Evolutionary conservation across 805 yeast genomes (phyloP).

Genomic region (Ogataea trehalophila): DNA sequence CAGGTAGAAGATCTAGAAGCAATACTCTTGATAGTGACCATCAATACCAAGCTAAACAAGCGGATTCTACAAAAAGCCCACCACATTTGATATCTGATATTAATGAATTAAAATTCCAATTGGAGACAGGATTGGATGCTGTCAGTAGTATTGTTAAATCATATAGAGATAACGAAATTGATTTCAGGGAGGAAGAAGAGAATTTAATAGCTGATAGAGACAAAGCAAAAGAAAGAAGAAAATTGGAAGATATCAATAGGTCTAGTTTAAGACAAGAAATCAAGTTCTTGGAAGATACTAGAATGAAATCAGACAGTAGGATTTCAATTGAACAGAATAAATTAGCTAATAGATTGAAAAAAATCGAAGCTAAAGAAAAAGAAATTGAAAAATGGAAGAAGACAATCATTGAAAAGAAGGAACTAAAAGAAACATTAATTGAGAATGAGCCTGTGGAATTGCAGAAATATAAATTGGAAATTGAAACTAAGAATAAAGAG

Average conservation of each 20-base stretch:
- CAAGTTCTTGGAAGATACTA: conserved; percentile 37
- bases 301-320: conserved; percentile 32
- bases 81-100: conserved; percentile 35
- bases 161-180: conserved; percentile 28
- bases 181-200: conserved; percentile 35
- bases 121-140: conserved; percentile 40
- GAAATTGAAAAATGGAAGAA: conserved; percentile 33
- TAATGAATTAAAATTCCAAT: conserved; percentile 37
- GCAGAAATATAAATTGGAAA: conserved; percentile 15
- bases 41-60: not conserved
- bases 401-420: conserved; percentile 22
- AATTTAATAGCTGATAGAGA: conserved; percentile 31
- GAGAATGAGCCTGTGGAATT: conserved; percentile 16
- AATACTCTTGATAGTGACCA: conserved; percentile 28
- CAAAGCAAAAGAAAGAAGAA: conserved; percentile 35
- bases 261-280: conserved; percentile 36
- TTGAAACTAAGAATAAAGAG: conserved; percentile 25
- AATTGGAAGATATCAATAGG: conserved; percentile 37
- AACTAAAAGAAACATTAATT: conserved; percentile 9
- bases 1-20: conserved; percentile 29
- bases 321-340: conserved; percentile 30
- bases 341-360: conserved; percentile 24
- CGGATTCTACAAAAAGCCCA: conserved; percentile 9
- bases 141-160: conserved; percentile 32
- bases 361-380: conserved; percentile 30